Base-by-base conservation (phyloP, 306 rosid species). In the Cercis canadensis region DNA sequence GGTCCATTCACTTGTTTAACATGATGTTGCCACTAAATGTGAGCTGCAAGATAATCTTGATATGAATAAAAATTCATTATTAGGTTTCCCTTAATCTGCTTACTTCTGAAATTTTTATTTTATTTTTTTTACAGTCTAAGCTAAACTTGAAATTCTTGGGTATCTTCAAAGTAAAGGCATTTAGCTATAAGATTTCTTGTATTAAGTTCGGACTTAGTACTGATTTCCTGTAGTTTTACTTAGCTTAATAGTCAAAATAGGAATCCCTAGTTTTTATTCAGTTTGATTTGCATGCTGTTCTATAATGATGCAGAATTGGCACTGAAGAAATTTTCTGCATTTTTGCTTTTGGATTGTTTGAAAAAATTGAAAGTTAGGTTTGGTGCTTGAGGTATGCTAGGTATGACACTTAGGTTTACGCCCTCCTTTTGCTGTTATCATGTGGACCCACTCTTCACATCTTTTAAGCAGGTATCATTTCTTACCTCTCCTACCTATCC, bases 11-110 rank as follows among this genome's bases (percentile, higher is more conserved):
- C 29, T 11, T 51, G 32, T 18, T 43, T 17, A 69, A n/a, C 45
- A 43, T 44, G 66, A 61, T 36, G 36, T 62, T 43, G 18, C 47
- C 5, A 41, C 53, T 53, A 65, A 63, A 17, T 9, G 14, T 10
- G 32, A 3, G 12, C 29, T 51, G 8, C 69, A 60, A 49, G 60
- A 70, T 72, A 72, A 60, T 21, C 46, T 67, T 67, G 12, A 37
- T 36, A 16, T 9, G 57, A 44, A 63, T 44, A 53, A 33, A 67
- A 43, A 43, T 63, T 58, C 49, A 58, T 58, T 12, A 47, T 51
- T 51, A 40, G 56, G 55, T 73, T 73, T 62, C 12, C 47, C 65
- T 52, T 31, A 7, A 8, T 43, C 45, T 62, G 39, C 16, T 53
- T 62, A 53, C 49, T 52, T 40, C 69, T 32, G 71, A 75, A 43